Base-by-base conservation (phyloP, 2,329 filamentous ascomycete genomes). In the Penicillium hesseltinei region DNA sequence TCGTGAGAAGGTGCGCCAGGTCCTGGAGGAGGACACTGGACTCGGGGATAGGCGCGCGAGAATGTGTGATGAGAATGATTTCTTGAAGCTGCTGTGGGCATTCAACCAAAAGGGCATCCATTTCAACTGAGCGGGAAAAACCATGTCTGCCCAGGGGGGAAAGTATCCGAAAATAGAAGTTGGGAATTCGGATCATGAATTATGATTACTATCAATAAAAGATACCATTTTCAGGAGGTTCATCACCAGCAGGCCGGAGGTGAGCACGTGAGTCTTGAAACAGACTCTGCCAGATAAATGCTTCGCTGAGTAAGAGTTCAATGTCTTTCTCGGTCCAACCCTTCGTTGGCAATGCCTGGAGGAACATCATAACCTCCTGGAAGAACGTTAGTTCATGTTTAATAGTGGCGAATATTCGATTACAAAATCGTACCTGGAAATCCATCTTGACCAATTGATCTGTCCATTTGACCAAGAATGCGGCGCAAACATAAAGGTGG, bases 311-410 rank as follows among this genome's bases (percentile, higher is more conserved):
- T 54, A 99, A 80, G 57, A 99, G 82, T 74, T 97, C 94, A 68
- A 99, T 96, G 71, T 99, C 94, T 78, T 97, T 97, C 73, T 97
- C 94, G 1, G 91, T 97, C 94, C 94, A 99, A 54, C 88, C 84
- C 66, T 89, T 88, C 7, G 95, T 99, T 3, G 95, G 94, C 56
- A 99, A 79, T 44, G 91, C 90, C 77, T 99, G 94, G 54, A 99
- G 79, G 72, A 99, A 99, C 93, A 99, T 99, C 92, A 99, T 97
- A 58, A 96, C 88, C 75, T 97, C 93, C 78, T 97, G 84, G n/a
- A 25, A 23, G 27, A n/a, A 49, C 11, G 51, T 70, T 56, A 70
- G 60, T 55, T 17, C 29, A n/a, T 17, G 19, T 60, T 42, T 61
- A 27, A 54, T 29, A 23, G 5, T 15, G 27, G 27, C 29, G 40